Conservation (phyloP, 2,329 filamentous ascomycete genomes). For the Ophiocordyceps unilateralis region DNA sequence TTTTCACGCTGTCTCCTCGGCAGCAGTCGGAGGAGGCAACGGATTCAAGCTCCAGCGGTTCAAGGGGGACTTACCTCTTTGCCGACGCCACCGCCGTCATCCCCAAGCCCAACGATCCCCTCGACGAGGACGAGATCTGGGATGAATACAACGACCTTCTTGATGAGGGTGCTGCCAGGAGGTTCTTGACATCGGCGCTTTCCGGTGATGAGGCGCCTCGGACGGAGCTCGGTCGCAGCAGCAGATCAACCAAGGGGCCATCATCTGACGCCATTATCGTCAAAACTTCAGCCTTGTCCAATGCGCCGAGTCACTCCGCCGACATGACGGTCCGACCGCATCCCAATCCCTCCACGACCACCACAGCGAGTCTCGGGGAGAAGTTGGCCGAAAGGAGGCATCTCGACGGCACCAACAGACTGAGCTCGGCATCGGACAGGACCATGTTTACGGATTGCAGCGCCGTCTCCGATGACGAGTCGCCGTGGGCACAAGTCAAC, state of each 20-base stretch:
- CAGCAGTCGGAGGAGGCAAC: constrained; percentile 50
- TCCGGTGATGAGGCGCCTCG: constrained; percentile 40
- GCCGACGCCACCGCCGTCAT: constrained; percentile 49
- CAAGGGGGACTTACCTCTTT: constrained; percentile 37
- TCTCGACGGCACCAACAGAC: constrained; percentile 25
- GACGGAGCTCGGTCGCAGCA: constrained; percentile 31
- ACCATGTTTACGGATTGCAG: constrained; percentile 25
- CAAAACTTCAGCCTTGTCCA: constrained; percentile 15
- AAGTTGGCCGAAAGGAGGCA: too few species aligned
- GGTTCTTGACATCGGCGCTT: constrained; percentile 34
- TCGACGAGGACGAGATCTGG: constrained; percentile 79
- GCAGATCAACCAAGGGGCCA: constrained; percentile 14
- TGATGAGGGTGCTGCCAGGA: constrained; percentile 36
- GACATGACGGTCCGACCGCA: constrained; percentile 33
- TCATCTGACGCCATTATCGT: constrained; percentile 6
- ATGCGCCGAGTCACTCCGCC: constrained; percentile 23
- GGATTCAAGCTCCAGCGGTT: constrained; percentile 43
- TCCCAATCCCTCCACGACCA: constrained; percentile 22
- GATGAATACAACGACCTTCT: constrained; percentile 85
- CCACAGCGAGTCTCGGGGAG: too few species aligned
- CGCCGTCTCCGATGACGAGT: constrained; percentile 37
- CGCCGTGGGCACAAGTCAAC: constrained; percentile 54
- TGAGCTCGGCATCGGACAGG: constrained; percentile 14
- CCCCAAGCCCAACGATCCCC: constrained; percentile 41
- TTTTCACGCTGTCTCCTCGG: constrained; percentile 55